Conservation (phyloP, 1,139 yeast genomes). For the Pichiaceae sp. region DNA sequence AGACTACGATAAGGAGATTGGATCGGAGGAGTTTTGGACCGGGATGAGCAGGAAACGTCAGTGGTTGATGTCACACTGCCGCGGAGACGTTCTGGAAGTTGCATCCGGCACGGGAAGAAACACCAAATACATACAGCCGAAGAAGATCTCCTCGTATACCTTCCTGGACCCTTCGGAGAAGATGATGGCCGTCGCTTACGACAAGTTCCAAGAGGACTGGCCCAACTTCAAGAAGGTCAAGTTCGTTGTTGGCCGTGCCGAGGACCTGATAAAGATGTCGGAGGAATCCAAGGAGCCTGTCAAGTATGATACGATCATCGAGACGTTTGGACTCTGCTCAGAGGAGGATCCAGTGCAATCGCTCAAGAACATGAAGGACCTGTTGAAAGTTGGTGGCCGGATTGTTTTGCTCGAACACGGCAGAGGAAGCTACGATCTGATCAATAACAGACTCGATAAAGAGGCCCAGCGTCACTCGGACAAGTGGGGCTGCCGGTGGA, state of each 20-base stretch:
- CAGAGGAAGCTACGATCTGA: slow-evolving; percentile 67
- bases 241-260: slow-evolving; percentile 89
- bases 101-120: slow-evolving; percentile 97
- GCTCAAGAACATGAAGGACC: slow-evolving; percentile 57
- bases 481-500: slow-evolving; percentile 98
- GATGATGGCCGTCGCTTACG: slow-evolving; percentile 78
- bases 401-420: slow-evolving; percentile 89
- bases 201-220: slow-evolving; percentile 59
- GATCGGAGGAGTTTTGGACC: slow-evolving; percentile 79
- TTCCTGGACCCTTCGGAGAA: slow-evolving; percentile 75
- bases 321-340: slow-evolving; percentile 92
- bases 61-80: slow-evolving; percentile 71
- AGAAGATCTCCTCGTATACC: slow-evolving; percentile 60
- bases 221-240: slow-evolving; percentile 68
- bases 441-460: slow-evolving; percentile 75
- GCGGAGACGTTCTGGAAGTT: slow-evolving; percentile 88
- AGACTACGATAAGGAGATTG: slow-evolving; percentile 74
- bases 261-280: slow-evolving; percentile 55
- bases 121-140: slow-evolving; percentile 61
- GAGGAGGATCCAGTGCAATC: slow-evolving; percentile 89
- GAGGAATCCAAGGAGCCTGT: slow-evolving; percentile 21
- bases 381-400: slow-evolving; percentile 87
- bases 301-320: slow-evolving; percentile 84
- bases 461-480: slow-evolving; percentile 78
- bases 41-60: slow-evolving; percentile 77